Conservation (phyloP, 1,284 basidiomycete genomes). For the Cryptococcus depauperatus region DNA sequence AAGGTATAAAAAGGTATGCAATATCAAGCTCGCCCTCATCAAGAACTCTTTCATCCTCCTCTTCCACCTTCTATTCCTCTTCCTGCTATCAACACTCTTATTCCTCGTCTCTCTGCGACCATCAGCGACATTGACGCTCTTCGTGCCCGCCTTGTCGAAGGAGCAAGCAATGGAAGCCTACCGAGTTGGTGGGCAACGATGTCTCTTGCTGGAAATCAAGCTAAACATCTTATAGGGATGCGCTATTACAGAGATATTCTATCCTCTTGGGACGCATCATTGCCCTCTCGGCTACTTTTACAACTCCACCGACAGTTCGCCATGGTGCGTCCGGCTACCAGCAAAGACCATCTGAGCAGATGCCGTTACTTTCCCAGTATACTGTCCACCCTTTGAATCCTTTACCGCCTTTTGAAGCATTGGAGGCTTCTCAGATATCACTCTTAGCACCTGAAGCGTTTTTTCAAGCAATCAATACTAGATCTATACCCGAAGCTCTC, state of each 20-base stretch:
- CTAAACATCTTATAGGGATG: slow-evolving; percentile 23
- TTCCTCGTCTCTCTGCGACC: slow-evolving; percentile 33
- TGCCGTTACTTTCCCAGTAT: slow-evolving; percentile 17
- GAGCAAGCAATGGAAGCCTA: slow-evolving; percentile 27
- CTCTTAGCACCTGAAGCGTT: slow-evolving; percentile 28
- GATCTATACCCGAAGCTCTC: slow-evolving; percentile 12
- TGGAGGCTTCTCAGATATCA: slow-evolving; percentile 4
- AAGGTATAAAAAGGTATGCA: too few species aligned
- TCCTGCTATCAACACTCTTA: slow-evolving; percentile 25
- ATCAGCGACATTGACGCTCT: slow-evolving; percentile 41
- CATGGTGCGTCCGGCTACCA: slow-evolving; percentile 1
- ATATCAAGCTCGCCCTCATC: background rate
- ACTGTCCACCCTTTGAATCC: slow-evolving; percentile 35
- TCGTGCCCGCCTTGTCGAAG: slow-evolving; percentile 24
- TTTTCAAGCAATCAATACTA: slow-evolving; percentile 30
- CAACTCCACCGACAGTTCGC: slow-evolving; percentile 11
- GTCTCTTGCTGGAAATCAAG: background rate
- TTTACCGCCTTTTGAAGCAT: slow-evolving; percentile 10
- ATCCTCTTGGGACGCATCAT: slow-evolving; percentile 34
- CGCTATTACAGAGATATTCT: slow-evolving; percentile 34
- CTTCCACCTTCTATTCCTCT: slow-evolving; percentile 25
- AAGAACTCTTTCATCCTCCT: slow-evolving; percentile 16
- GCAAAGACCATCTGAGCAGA: slow-evolving; percentile 1
- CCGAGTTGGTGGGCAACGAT: slow-evolving; percentile 33
- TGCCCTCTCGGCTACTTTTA: slow-evolving; percentile 24